Percentiles rank a stretch among this genome's conserved stretches.
phyloP scores from a whole-genome alignment of 169 alveolate species.

The Neospora caninum region DNA sequence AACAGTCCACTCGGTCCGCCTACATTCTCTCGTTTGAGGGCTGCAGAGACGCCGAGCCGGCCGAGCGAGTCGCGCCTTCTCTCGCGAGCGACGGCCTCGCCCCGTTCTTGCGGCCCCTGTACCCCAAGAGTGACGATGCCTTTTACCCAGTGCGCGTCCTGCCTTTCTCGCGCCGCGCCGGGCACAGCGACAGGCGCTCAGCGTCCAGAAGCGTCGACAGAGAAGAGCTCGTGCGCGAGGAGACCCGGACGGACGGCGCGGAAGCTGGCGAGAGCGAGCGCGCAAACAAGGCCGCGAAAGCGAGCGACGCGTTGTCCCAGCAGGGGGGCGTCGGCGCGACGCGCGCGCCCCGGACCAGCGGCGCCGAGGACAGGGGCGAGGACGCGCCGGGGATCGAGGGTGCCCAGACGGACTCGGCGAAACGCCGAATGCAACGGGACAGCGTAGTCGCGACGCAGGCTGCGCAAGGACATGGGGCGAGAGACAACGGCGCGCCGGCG shows the following conservation, averaged over 20 bases:
- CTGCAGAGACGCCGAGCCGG: neutral
- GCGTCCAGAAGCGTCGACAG: neutral
- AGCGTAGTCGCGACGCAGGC: no score
- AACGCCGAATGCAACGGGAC: no score
- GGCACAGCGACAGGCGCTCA: neutral
- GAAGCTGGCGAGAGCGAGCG: neutral
- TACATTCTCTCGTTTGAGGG: neutral
- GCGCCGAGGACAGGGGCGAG: neutral
- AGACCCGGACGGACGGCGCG: no score
- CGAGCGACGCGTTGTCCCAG: no score
- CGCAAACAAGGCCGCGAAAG: neutral
- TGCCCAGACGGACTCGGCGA: no score
- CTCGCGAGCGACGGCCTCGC: neutral
- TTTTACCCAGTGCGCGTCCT: neutral
- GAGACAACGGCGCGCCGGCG: neutral
- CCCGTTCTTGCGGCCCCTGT: neutral
- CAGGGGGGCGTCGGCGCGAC: no score
- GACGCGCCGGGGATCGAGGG: neutral
- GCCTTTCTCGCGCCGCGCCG: neutral
- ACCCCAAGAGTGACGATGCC: slow-evolving; percentile 17
- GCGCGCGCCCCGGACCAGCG: no score
- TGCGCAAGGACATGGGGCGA: neutral
- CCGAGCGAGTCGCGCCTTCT: neutral
- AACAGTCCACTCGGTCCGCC: neutral
- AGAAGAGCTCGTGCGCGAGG: neutral